These are phyloP conservation scores for Aspergillus ibericus DNA, from an alignment of 2,329 filamentous ascomycete genomes.

Conservation along the genomic window DNA sequence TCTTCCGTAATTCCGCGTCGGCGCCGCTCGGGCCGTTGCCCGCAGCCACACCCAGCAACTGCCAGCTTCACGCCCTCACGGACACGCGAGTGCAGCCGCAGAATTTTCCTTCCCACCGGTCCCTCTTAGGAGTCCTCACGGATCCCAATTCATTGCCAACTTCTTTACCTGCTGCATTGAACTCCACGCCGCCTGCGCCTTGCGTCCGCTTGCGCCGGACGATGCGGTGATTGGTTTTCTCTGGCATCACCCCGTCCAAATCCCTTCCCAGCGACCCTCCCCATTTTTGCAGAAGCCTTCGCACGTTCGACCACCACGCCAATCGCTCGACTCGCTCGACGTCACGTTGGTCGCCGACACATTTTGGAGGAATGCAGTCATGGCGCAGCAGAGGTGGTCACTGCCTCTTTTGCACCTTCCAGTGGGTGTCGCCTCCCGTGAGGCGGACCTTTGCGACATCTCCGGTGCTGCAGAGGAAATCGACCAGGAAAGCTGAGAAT, in stretches of 20 bases:
- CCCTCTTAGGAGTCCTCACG: too few relatives aligned
- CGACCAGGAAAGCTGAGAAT: not conserved
- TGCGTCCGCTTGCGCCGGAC: not conserved
- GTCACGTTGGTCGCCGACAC: not conserved
- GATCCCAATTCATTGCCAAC: too few relatives aligned
- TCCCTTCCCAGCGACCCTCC: not conserved
- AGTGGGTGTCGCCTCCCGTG: conserved; percentile 28
- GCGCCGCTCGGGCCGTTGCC: too few relatives aligned
- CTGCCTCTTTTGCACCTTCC: conserved; percentile 46
- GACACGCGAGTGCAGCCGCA: too few relatives aligned
- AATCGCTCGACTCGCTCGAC: not conserved
- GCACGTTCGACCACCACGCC: not conserved
- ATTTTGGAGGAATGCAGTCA: conserved; percentile 41
- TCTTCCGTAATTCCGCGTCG: too few relatives aligned
- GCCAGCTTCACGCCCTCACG: too few relatives aligned
- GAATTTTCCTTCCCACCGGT: too few relatives aligned
- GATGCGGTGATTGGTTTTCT: not conserved
- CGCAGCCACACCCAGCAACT: too few relatives aligned
- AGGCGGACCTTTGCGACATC: conserved; percentile 35
- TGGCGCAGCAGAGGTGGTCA: conserved; percentile 36
- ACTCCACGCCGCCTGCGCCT: too few relatives aligned
- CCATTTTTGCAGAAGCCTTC: not conserved
- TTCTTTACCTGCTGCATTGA: too few relatives aligned
- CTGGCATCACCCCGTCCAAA: not conserved
- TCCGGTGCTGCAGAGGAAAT: conserved; percentile 20